phyloP scores from a whole-genome alignment of 2,329 filamentous ascomycete genomes.

The Ophiostoma sp. region DNA sequence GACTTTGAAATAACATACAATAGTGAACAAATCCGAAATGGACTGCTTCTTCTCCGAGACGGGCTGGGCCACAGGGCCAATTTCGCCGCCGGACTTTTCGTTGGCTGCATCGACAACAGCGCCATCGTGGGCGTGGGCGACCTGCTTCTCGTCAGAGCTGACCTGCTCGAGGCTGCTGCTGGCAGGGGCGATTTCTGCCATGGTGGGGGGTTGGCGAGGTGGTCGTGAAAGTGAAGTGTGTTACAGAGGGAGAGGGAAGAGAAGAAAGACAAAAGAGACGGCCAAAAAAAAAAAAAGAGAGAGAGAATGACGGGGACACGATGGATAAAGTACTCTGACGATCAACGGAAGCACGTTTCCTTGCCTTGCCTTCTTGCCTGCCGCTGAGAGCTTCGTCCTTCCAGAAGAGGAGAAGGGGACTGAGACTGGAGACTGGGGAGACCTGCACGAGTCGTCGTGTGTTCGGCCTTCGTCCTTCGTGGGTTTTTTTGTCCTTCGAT shows the following conservation, averaged over 20 bases:
- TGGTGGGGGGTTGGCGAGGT: not conserved
- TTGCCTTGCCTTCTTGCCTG: not conserved
- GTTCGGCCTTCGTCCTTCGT: too few species aligned
- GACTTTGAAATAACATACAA: too few species aligned
- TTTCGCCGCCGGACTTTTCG: not conserved
- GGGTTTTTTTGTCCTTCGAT: too few species aligned
- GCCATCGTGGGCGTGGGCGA: not conserved
- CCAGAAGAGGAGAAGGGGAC: not conserved
- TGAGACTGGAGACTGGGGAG: not conserved
- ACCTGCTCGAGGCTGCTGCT: not conserved
- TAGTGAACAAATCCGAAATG: slow-evolving; percentile 25
- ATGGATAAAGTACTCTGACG: not conserved
- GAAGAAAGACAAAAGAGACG: not conserved
- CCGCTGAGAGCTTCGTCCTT: not conserved
- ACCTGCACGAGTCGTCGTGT: not conserved
- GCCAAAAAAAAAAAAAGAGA: not conserved
- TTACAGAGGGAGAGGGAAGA: not conserved
- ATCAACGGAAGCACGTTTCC: not conserved
- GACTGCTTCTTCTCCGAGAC: slow-evolving; percentile 24
- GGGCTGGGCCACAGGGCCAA: not conserved
- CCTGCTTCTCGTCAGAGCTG: slow-evolving; percentile 16
- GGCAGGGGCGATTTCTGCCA: slow-evolving; percentile 16
- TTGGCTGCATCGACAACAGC: not conserved
- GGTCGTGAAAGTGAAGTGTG: not conserved
- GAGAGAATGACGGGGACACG: not conserved